Evolutionary conservation across 1,284 basidiomycete species (phyloP).

Genomic region (Ceratobasidium sp.): DNA sequence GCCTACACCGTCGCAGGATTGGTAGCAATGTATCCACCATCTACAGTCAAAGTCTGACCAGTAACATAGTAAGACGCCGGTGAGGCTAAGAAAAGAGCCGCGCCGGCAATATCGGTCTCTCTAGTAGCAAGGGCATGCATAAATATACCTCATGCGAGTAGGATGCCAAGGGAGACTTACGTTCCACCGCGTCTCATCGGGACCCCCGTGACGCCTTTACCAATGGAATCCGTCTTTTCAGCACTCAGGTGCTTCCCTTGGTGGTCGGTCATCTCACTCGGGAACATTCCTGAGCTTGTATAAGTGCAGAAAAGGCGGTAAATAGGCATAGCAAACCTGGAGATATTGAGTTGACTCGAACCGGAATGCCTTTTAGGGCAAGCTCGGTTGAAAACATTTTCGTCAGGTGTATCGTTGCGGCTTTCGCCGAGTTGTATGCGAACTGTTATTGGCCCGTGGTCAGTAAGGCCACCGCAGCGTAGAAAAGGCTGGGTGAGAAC

Average conservation of each 20-base stretch:
- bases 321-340: neutral
- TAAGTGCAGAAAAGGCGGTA: slow-evolving; percentile 50
- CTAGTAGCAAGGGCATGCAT: slow-evolving; percentile 49
- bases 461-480: no score
- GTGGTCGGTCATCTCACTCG: slow-evolving; percentile 71
- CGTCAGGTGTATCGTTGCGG: slow-evolving; percentile 71
- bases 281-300: slow-evolving; percentile 59
- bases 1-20: slow-evolving; percentile 58
- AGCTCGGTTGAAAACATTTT: slow-evolving; percentile 13
- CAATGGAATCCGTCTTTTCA: neutral
- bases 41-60: slow-evolving; percentile 74
- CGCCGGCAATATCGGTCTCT: slow-evolving; percentile 73
- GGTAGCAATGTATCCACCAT: slow-evolving; percentile 74
- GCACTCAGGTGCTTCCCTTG: slow-evolving; percentile 43
- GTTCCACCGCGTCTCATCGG: slow-evolving; percentile 13
- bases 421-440: slow-evolving; percentile 78
- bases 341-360: slow-evolving; percentile 50
- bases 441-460: slow-evolving; percentile 57
- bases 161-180: neutral
- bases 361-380: slow-evolving; percentile 7
- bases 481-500: neutral
- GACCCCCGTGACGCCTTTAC: slow-evolving; percentile 19
- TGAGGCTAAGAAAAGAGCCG: slow-evolving; percentile 73
- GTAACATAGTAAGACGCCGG: slow-evolving; percentile 72
- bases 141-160: neutral